Conservation (phyloP, 2,329 filamentous ascomycete genomes). For the Coleophoma eucalyptorum region DNA sequence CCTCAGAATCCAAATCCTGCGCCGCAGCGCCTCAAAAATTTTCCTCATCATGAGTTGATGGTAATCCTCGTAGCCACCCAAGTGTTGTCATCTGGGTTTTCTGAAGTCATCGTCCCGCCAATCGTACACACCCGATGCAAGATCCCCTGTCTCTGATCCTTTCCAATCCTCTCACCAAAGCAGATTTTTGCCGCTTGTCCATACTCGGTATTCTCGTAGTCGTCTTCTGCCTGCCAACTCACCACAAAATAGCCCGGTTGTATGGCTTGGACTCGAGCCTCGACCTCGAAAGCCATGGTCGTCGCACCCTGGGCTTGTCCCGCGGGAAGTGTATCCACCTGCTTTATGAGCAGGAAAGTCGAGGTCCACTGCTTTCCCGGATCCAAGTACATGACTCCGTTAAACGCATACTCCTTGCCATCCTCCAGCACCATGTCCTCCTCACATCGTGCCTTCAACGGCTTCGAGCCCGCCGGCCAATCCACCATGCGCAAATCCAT, state of each 20-base stretch:
- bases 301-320: background rate
- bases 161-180: background rate
- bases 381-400: background rate
- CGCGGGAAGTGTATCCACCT: background rate
- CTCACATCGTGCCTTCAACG: background rate
- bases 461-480: background rate
- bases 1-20: no score
- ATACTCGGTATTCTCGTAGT: slow-evolving; percentile 1
- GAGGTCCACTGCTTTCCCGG: background rate
- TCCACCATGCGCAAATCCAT: background rate
- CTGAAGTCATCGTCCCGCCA: background rate
- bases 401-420: background rate
- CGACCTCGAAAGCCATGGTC: background rate
- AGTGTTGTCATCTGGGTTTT: background rate
- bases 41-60: background rate
- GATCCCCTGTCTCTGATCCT: background rate
- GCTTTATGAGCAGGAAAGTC: background rate
- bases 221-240: background rate
- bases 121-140: background rate
- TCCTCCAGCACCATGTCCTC: background rate
- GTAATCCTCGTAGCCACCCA: background rate
- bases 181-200: slow-evolving; percentile 1
- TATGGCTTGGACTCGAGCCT: background rate
- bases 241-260: background rate
- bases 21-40: no score